Percentiles rank a stretch among this genome's conserved stretches.
phyloP scores from a whole-genome alignment of 176 grass and related monocot species.

The Musa acuminata region DNA sequence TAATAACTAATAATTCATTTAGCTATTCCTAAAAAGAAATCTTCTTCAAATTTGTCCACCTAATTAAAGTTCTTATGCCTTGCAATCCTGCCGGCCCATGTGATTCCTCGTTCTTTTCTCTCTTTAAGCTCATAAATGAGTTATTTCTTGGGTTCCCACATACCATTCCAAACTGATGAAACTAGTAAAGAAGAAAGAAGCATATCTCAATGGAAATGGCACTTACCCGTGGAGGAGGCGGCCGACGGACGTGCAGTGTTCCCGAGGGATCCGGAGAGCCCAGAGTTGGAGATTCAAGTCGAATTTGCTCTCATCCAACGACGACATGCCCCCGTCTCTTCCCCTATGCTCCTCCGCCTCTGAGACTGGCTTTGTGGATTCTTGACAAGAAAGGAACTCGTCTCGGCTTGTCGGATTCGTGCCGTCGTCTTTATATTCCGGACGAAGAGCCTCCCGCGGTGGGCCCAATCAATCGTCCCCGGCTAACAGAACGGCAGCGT shows the following conservation, averaged over 20 bases:
- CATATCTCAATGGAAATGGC: neutral
- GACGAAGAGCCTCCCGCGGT: neutral
- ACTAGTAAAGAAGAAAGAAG: neutral
- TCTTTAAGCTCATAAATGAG: too few relatives aligned
- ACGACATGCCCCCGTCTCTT: neutral
- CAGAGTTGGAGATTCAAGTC: slow-evolving; percentile 55
- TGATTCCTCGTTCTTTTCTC: too few relatives aligned
- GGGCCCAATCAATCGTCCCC: neutral
- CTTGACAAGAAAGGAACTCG: neutral
- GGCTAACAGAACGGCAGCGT: neutral
- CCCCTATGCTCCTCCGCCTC: neutral
- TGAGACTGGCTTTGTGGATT: neutral
- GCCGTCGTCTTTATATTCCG: neutral
- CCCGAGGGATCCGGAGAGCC: slow-evolving; percentile 76
- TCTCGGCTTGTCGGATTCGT: neutral
- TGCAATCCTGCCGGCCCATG: too few relatives aligned
- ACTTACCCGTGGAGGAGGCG: slow-evolving; percentile 61
- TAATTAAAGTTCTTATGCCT: too few relatives aligned
- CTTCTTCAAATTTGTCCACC: too few relatives aligned
- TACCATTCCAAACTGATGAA: neutral
- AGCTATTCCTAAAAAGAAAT: too few relatives aligned
- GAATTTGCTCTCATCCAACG: slow-evolving; percentile 60
- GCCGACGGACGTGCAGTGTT: slow-evolving; percentile 44
- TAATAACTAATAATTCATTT: too few relatives aligned
- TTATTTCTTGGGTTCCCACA: too few relatives aligned